Percentiles rank a stretch among this genome's conserved stretches.
Conservation (phyloP, 371 early-diverging fungal genomes). For the Syncephalastrum racemosum region DNA sequence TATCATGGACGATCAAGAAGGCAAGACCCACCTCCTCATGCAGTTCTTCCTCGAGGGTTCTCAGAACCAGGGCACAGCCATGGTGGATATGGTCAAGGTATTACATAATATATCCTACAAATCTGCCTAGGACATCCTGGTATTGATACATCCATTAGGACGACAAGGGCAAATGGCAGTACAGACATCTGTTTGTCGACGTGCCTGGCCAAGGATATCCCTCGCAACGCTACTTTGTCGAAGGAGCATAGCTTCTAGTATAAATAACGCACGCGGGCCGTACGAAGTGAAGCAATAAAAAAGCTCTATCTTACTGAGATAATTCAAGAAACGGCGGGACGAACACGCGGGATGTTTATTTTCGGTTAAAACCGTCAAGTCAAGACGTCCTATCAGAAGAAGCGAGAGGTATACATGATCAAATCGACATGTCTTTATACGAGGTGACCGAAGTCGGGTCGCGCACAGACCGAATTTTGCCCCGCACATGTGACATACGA, state of each 20-base stretch:
- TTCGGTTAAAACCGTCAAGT: too few species aligned
- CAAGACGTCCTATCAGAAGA: too few species aligned
- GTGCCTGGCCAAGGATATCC: slow-evolving; percentile 40
- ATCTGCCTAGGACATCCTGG: neutral
- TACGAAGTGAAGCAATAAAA: too few species aligned
- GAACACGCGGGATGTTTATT: too few species aligned
- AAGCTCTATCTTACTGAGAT: too few species aligned
- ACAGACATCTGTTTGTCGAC: slow-evolving; percentile 50
- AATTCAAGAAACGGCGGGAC: too few species aligned
- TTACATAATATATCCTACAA: neutral
- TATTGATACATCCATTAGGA: slow-evolving; percentile 14
- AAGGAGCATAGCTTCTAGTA: slow-evolving; percentile 7
- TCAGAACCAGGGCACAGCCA: slow-evolving; percentile 40
- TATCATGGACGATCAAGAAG: slow-evolving; percentile 41
- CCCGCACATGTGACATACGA: too few species aligned
- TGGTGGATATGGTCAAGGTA: slow-evolving; percentile 52
- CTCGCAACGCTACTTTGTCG: slow-evolving; percentile 16
- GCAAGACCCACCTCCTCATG: slow-evolving; percentile 48
- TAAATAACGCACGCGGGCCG: neutral
- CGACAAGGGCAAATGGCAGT: slow-evolving; percentile 44
- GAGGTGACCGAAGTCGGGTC: too few species aligned
- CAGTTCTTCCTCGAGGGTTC: slow-evolving; percentile 53
- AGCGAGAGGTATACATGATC: too few species aligned
- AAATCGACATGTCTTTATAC: too few species aligned
- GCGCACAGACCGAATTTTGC: too few species aligned